phyloP scores from a whole-genome alignment of 2,329 filamentous ascomycete species.

The Lecanicillium sp. region DNA sequence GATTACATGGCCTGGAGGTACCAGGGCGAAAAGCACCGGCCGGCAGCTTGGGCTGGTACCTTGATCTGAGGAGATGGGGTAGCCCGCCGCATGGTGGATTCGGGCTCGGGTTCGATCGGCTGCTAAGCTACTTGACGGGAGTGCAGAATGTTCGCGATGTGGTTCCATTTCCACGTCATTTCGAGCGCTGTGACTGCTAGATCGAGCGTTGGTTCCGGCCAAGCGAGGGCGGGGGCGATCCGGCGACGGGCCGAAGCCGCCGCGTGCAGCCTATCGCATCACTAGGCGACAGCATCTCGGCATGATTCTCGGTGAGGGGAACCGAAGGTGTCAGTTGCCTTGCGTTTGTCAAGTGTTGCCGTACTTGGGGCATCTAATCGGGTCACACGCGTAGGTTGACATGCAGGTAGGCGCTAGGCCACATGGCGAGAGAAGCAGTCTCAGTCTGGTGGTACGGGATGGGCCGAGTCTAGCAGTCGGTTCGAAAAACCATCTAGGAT shows the following conservation, averaged over 20 bases:
- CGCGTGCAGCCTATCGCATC: no score
- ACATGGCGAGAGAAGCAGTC: not conserved
- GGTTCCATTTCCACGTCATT: conserved; percentile 75
- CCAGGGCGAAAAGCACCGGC: conserved; percentile 11
- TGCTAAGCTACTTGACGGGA: conserved; percentile 76
- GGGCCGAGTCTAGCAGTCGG: no score
- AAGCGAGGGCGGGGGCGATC: no score
- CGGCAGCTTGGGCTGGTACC: conserved; percentile 66
- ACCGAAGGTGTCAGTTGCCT: no score
- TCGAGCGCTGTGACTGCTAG: conserved; percentile 52
- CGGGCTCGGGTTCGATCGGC: conserved; percentile 80
- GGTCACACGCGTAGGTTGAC: no score
- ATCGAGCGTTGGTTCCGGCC: no score
- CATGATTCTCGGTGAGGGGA: no score
- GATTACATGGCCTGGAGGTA: conserved; percentile 51
- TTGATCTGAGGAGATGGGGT: conserved; percentile 83
- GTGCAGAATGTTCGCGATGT: conserved; percentile 77
- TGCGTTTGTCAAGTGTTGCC: conserved; percentile 6
- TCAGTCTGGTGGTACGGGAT: no score
- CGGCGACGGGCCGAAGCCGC: no score
- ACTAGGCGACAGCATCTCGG: no score
- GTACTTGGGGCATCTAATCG: not conserved
- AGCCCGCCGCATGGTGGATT: conserved; percentile 88
- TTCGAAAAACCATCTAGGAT: no score
- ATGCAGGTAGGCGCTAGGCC: not conserved